These are phyloP conservation scores for Botryotinia globosa DNA, from an alignment of 2,329 filamentous ascomycete genomes.

Conservation along the genomic window DNA sequence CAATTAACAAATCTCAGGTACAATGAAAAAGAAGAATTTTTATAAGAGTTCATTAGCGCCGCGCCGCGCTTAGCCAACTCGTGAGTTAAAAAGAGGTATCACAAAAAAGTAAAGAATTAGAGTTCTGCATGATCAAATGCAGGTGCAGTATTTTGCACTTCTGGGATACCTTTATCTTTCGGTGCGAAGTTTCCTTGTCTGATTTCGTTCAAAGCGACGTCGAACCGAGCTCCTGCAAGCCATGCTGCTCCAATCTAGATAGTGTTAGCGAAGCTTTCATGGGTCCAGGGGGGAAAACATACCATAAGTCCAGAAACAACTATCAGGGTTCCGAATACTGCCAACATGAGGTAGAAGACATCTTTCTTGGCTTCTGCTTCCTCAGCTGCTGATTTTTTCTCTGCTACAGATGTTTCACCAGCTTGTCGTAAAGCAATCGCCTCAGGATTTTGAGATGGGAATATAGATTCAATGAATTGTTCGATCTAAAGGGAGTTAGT, in stretches of 20 bases:
- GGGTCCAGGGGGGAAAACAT: constrained; percentile 33
- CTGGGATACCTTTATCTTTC: constrained; percentile 26
- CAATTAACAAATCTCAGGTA: constrained; percentile 11
- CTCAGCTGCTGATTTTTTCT: constrained; percentile 45
- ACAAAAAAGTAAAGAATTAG: constrained; percentile 20
- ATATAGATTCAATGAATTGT: constrained; percentile 91
- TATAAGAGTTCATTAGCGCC: constrained; percentile 1
- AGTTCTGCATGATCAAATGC: constrained; percentile 35
- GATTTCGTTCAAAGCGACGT: constrained; percentile 61
- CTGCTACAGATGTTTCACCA: constrained; percentile 38
- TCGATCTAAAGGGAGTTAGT: constrained; percentile 54
- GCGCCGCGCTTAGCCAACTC: background rate
- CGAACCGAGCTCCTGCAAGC: constrained; percentile 78
- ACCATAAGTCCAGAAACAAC: constrained; percentile 80
- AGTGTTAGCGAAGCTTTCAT: constrained; percentile 27
- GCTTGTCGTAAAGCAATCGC: constrained; percentile 44
- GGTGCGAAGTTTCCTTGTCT: constrained; percentile 45
- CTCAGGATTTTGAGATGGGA: constrained; percentile 77
- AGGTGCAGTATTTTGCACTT: constrained; percentile 33
- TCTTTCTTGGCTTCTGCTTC: constrained; percentile 56
- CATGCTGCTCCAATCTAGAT: constrained; percentile 72
- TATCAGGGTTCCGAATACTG: constrained; percentile 66
- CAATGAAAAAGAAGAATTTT: constrained; percentile 18
- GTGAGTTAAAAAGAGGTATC: background rate
- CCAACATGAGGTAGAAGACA: constrained; percentile 60